A percentile compares a stretch with the other conserved stretches of the same genome.
Conservation (phyloP, 2,329 filamentous ascomycete genomes). For the Sporothrix variecibatus region DNA sequence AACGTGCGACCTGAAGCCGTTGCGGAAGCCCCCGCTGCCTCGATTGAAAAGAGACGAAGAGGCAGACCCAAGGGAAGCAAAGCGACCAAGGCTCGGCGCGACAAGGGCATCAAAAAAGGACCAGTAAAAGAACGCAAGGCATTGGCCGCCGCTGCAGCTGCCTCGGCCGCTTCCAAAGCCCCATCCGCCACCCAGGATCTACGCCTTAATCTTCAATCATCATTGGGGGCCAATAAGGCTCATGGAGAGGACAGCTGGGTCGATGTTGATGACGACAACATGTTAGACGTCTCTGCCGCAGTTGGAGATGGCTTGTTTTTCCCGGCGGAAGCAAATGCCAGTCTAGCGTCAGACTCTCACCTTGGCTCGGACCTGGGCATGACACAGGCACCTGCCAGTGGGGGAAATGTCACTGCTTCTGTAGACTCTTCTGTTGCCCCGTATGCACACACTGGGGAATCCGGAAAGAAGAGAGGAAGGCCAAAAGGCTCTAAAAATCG, state of each 20-base stretch:
- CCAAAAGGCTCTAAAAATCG: conserved; percentile 57
- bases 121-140: conserved; percentile 34
- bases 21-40: not conserved
- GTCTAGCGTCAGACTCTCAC: not conserved
- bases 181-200: not conserved
- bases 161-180: not conserved
- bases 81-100: conserved; percentile 48
- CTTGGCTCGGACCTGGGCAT: not conserved
- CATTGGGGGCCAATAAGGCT: not conserved
- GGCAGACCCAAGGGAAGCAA: conserved; percentile 62
- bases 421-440: not conserved
- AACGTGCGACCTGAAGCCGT: not conserved
- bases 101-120: conserved; percentile 56
- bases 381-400: not conserved
- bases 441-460: conserved; percentile 6
- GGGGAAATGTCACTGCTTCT: not conserved
- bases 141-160: conserved; percentile 12
- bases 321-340: not conserved
- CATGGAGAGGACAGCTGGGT: conserved; percentile 48
- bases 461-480: conserved; percentile 47
- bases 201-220: not conserved
- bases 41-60: conserved; percentile 46
- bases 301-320: conserved; percentile 29
- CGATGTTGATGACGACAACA: conserved; percentile 47
- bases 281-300: conserved; percentile 34